These are phyloP conservation scores for Dothideomycetidae sp. DNA, from an alignment of 2,329 filamentous ascomycete species.

Conservation along the genomic window DNA sequence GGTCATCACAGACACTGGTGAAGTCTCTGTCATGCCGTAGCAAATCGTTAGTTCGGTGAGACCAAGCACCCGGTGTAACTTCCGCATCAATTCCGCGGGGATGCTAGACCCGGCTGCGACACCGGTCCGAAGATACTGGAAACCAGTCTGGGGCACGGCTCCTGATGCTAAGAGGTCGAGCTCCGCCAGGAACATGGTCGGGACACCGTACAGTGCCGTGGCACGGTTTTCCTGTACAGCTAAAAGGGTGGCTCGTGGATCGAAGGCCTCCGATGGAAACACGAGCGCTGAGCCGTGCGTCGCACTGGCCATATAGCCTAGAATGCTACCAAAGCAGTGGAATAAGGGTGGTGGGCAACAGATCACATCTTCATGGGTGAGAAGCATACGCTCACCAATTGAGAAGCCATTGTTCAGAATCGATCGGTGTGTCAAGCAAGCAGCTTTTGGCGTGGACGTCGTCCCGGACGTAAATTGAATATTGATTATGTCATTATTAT, in stretches of 20 bases:
- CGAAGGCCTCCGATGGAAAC: slow-evolving; percentile 76
- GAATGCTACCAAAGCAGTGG: slow-evolving; percentile 73
- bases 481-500: slow-evolving; percentile 63
- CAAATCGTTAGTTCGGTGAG: slow-evolving; percentile 77
- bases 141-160: slow-evolving; percentile 34
- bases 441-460: slow-evolving; percentile 73
- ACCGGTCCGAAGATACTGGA: slow-evolving; percentile 62
- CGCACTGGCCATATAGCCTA: slow-evolving; percentile 93
- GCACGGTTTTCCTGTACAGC: slow-evolving; percentile 48
- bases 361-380: slow-evolving; percentile 56
- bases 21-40: slow-evolving; percentile 93
- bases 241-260: slow-evolving; percentile 56
- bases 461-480: slow-evolving; percentile 98
- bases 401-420: slow-evolving; percentile 85
- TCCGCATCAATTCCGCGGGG: slow-evolving; percentile 65
- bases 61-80: slow-evolving; percentile 59
- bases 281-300: slow-evolving; percentile 71
- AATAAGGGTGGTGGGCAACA: slow-evolving; percentile 47
- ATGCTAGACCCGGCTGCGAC: slow-evolving; percentile 83
- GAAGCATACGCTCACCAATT: slow-evolving; percentile 73
- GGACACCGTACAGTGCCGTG: slow-evolving; percentile 71
- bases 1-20: slow-evolving; percentile 64
- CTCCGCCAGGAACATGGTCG: slow-evolving; percentile 88
- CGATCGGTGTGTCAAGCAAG: slow-evolving; percentile 69
- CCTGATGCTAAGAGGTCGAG: slow-evolving; percentile 57